Evolutionary conservation across 768 basidiomycete species (phyloP), one percentile per base, ranked within the genome.

Genomic region (Lyophyllum atratum): DNA sequence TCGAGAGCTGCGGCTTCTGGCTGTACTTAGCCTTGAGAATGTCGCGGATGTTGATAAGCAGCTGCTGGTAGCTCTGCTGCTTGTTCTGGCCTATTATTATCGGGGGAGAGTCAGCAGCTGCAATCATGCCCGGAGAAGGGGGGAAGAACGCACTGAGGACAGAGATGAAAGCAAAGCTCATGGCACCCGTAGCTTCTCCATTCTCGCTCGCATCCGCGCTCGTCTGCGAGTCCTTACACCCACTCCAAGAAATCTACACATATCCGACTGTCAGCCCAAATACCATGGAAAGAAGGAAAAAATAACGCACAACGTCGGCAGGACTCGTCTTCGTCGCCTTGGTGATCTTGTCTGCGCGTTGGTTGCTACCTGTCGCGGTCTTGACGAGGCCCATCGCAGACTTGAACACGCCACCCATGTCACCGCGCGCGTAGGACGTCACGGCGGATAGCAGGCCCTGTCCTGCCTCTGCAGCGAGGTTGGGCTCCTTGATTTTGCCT

Each of bases 401-500:
- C 45, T 79, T 80, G 62, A 98, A 74, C 34, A 91, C 82, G 15
- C 93, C 92, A 14, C 88, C 79, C 67, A 93, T 82, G 68, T 98
- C 95, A 31, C 89, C 89, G 11, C 79, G 80, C 22, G 89, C 77
- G 68, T 93, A 96, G 10, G 90, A 87, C 26, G 80, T 74, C 2
- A 92, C 84, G 1, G 93, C 91, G 22, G 83, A 82, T n/a, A 96
- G 70, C 4, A 97, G 75, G 8, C 92, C 93, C 67, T 92, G 85
- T 0, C 94, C 95, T 4, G 95, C 95, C 67, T 92, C 94, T 9
- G 87, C 82, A 11, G 87, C 86, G 15, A 94, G 74, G 67, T 97
- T 95, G 31, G 95, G 94, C 68, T 97, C 94, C 71, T 98, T 97
- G 68, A 98, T 75, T 68, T 92, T 94, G 48, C 95, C 95, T 74